Percentiles rank a stretch among this genome's conserved stretches.
These are phyloP conservation scores for Mortierella sp. DNA, from an alignment of 371 early-diverging fungal species.

Conservation along the genomic window DNA sequence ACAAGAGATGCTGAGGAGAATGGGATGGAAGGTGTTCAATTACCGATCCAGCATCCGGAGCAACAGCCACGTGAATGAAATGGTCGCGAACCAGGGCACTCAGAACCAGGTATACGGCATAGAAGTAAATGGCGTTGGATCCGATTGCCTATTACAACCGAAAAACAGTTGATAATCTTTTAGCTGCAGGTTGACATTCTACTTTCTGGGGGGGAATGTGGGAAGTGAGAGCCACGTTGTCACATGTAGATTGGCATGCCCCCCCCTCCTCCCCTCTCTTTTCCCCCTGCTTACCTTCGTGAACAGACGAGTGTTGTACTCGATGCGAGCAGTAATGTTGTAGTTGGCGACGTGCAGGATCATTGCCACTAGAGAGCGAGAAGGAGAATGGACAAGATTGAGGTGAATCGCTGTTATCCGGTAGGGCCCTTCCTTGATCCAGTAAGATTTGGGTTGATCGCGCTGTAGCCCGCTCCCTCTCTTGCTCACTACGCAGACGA, in stretches of 20 bases:
- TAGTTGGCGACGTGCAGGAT: constrained; percentile 63
- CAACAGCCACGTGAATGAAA: constrained; percentile 56
- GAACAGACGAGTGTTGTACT: constrained; percentile 57
- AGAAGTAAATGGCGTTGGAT: constrained; percentile 58
- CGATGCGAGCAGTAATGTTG: constrained; percentile 60
- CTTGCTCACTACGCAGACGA: too few relatives aligned
- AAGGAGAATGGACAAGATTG: background rate
- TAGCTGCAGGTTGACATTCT: background rate
- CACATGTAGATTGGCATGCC: background rate
- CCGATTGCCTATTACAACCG: constrained; percentile 35
- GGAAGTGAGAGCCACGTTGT: constrained; percentile 26
- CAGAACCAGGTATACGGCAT: constrained; percentile 58
- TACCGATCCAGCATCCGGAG: constrained; percentile 45
- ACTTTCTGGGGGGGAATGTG: constrained; percentile 18
- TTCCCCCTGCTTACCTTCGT: constrained; percentile 50
- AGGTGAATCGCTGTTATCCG: too few relatives aligned
- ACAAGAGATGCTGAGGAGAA: background rate
- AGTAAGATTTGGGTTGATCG: too few relatives aligned
- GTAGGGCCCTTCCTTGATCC: too few relatives aligned
- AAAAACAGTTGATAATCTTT: background rate
- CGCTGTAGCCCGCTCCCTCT: too few relatives aligned
- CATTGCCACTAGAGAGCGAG: constrained; percentile 42
- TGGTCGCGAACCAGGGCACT: constrained; percentile 62
- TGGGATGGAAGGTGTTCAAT: background rate
- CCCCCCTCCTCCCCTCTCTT: background rate